phyloP scores from a whole-genome alignment of 371 early-diverging fungal species.

The Mycotypha africana region DNA sequence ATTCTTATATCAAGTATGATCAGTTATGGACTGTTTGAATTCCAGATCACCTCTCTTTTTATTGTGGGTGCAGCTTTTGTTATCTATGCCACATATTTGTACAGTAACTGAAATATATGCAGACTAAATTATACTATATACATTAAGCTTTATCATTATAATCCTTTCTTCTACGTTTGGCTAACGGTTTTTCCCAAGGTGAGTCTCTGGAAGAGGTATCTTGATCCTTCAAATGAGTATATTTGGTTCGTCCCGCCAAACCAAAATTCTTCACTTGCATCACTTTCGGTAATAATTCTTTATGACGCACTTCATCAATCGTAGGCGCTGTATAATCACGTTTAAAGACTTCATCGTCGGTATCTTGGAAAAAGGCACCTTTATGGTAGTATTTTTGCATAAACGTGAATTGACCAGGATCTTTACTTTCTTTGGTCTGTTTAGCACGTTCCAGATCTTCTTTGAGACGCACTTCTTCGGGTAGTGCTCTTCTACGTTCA shows the following conservation, averaged over 20 bases:
- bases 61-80: constrained; percentile 66
- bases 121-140: too few species aligned
- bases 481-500: constrained; percentile 76
- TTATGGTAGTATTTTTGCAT: constrained; percentile 87
- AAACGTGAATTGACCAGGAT: constrained; percentile 46
- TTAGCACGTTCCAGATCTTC: constrained; percentile 61
- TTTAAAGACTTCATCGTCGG: constrained; percentile 55
- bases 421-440: constrained; percentile 46
- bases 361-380: constrained; percentile 78
- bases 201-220: constrained; percentile 62
- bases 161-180: constrained; percentile 20
- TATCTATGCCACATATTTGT: constrained; percentile 67
- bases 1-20: constrained; percentile 77
- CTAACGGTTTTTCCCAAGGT: constrained; percentile 30
- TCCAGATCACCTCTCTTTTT: constrained; percentile 56
- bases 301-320: constrained; percentile 62
- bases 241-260: constrained; percentile 80
- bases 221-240: constrained; percentile 79
- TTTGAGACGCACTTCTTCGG: constrained; percentile 72
- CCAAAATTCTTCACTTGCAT: constrained; percentile 94
- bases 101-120: constrained; percentile 45
- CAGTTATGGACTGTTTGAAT: constrained; percentile 66
- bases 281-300: constrained; percentile 72
- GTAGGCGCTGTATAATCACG: constrained; percentile 77
- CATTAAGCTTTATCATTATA: constrained; percentile 1